phyloP scores from a whole-genome alignment of 108 stramenopile species.

The Cyclotella kingstonii region DNA sequence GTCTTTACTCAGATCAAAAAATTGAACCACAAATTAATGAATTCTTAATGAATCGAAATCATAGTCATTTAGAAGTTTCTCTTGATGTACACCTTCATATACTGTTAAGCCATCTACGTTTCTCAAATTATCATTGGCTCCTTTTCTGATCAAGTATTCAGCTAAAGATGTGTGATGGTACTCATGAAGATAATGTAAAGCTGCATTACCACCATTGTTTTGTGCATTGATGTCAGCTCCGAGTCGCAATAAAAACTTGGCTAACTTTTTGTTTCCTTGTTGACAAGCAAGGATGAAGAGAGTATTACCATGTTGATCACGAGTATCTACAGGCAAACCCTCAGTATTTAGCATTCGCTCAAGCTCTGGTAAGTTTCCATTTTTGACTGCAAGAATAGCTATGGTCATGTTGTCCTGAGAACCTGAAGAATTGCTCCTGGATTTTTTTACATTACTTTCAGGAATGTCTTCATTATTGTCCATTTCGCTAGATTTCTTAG shows the following conservation, averaged over 20 bases:
- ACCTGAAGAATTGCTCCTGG: conserved; percentile 4
- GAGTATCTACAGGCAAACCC: conserved; percentile 67
- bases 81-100: conserved; percentile 58
- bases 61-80: neutral
- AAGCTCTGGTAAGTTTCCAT: conserved; percentile 49
- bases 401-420: conserved; percentile 46
- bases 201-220: conserved; percentile 75
- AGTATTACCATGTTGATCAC: conserved; percentile 78
- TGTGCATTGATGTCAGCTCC: conserved; percentile 79
- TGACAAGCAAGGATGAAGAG: conserved; percentile 79
- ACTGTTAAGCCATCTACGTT: conserved; percentile 75
- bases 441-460: conserved; percentile 11
- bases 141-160: conserved; percentile 77
- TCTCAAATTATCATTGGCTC: conserved; percentile 66
- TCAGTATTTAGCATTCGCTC: conserved; percentile 45
- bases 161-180: conserved; percentile 70
- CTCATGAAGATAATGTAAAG: conserved; percentile 74
- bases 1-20: neutral
- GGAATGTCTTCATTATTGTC: conserved; percentile 10
- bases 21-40: neutral
- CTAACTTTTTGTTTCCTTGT: conserved; percentile 81
- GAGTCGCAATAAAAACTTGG: conserved; percentile 73
- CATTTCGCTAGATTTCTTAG: neutral
- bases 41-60: neutral
- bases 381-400: conserved; percentile 64